Conservation (phyloP, 1,284 basidiomycete species). For the Pascua sp. region DNA sequence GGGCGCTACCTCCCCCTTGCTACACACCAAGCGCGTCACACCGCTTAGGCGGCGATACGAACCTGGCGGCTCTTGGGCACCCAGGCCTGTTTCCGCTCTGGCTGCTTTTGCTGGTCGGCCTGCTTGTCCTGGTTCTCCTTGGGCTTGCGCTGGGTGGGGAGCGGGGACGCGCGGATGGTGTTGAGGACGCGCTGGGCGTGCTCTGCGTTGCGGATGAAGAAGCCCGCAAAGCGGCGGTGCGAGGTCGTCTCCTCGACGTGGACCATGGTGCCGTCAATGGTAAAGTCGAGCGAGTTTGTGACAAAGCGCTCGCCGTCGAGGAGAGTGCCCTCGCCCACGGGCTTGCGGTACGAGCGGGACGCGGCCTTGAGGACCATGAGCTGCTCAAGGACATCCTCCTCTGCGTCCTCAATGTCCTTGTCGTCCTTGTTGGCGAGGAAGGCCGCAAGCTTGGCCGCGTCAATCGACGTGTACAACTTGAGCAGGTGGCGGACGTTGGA, state of each 20-base stretch:
- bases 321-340: slow-evolving; percentile 58
- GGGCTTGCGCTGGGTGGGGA: slow-evolving; percentile 51
- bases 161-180: slow-evolving; percentile 66
- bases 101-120: slow-evolving; percentile 11
- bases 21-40: background rate
- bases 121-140: slow-evolving; percentile 5
- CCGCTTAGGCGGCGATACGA: slow-evolving; percentile 24
- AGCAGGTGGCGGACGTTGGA: slow-evolving; percentile 86
- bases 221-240: slow-evolving; percentile 86
- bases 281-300: slow-evolving; percentile 91
- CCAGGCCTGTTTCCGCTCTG: slow-evolving; percentile 22
- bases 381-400: slow-evolving; percentile 92
- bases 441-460: slow-evolving; percentile 82
- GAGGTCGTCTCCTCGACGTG: slow-evolving; percentile 92
- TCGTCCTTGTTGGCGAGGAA: slow-evolving; percentile 59
- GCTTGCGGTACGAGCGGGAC: slow-evolving; percentile 60
- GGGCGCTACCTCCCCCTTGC: no score
- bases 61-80: slow-evolving; percentile 28
- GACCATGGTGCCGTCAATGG: slow-evolving; percentile 89
- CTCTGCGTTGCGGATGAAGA: slow-evolving; percentile 94
- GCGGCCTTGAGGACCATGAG: slow-evolving; percentile 95
- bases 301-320: slow-evolving; percentile 82
- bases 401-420: slow-evolving; percentile 38
- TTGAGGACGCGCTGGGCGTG: slow-evolving; percentile 79
- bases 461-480: slow-evolving; percentile 91